Base-by-base conservation (phyloP, 2,329 filamentous ascomycete species). In the Pseudogymnoascus sp. region DNA sequence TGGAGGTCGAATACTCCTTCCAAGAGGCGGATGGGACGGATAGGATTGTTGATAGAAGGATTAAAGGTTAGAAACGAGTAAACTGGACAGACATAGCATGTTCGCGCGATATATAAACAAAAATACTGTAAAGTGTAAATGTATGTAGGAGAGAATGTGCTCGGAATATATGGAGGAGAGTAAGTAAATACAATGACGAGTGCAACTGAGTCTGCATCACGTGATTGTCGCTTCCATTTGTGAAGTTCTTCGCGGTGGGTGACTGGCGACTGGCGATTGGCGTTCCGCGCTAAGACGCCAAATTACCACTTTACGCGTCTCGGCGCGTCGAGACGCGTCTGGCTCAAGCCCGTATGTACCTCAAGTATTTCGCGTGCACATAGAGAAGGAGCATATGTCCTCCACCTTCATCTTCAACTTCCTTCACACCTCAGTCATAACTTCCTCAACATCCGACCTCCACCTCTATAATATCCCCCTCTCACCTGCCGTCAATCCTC, bases 391-490 rank as follows among this genome's bases (percentile, higher is more conserved):
- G 59, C 59, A 40, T 42, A 31, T 33, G 21, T 36, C 17, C 9
- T 61, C 33, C 33, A 40, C 36, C 33, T 38, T 60, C 33, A 61
- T 38, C 59, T 42, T 61, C 59, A 5, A 61, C 33, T 26, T 61
- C 47, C 47, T 19, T 19, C 9, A 19, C 10, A 31, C 26, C 26
- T 57, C 47, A 57, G 47, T 33, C 59, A 61, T 42, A 61, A 61
- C 59, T 40, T 61, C 59, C 59, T 61, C 59, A 26, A 36, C 59
- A 61, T 42, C 59, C 47, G 47, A 57, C 10, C 47, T 19, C 28
- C 28, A 47, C 40, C 35, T 62, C 60, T 57, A 61, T 62, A 63
- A 15, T 62, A 53, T 40, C 61, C 63, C 63, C 40, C 64, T 61
- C 64, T 63, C 63, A 36, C 38, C 62, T 36, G 40, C 47, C 26